Evolutionary conservation across 257 asterid genomes (phyloP), one percentile per base, ranked within the genome.

Genomic region (Forsythia suspensa): DNA sequence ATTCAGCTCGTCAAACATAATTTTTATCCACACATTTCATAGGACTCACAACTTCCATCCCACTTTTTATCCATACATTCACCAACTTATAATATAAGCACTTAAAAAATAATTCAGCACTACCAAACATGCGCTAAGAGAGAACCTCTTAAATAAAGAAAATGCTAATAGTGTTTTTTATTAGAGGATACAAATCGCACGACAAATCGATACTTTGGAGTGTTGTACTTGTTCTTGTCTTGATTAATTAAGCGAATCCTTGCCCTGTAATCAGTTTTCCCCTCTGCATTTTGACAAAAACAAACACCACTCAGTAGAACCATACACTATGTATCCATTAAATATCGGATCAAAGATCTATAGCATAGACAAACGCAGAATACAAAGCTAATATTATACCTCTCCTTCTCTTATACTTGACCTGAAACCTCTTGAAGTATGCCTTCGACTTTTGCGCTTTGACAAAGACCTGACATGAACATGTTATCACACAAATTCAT

Each of bases 341-440:
- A 24, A 24, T 20, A 61, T 21, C 11, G 6, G 16, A 24, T 21
- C 38, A 24, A 61, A 21, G 15, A 52, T 61, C 37, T 24, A 24
- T 24, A 76, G 29, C 5, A n/a, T 16, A 9, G 24, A 20, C n/a
- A 63, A 41, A 66, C 11, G 13, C 29, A 9, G 77, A 38, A 48
- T 15, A 65, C 5, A 6, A 4, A 7, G 15, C 3, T 0, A 9
- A 3, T 8, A 63, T 86, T 79, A 20, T 71, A 86, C 90, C 82
- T 73, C 90, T 81, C 80, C 90, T 86, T 86, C 90, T 86, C 89
- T 86, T 88, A 82, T 73, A 86, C 76, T 88, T 88, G 43, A 86
- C 92, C 76, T 88, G 92, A 48, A 74, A 88, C 34, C 92, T 80
- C 85, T 88, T 88, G 86, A 83, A 88, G 79, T 88, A 88, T 44